phyloP scores from a whole-genome alignment of 2,329 filamentous ascomycete species.

The Arthrocladium fulminans region DNA sequence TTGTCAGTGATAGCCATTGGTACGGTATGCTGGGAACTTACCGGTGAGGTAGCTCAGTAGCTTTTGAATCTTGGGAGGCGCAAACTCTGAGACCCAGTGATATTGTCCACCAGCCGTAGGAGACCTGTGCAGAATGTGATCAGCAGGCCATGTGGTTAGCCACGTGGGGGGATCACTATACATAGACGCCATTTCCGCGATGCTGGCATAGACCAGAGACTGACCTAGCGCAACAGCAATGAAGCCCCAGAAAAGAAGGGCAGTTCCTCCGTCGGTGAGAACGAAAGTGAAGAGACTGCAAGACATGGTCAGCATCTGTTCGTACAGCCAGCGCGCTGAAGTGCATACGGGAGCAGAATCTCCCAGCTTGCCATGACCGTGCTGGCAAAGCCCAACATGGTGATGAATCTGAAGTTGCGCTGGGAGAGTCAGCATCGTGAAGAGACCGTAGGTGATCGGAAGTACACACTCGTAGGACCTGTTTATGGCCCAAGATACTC shows the following conservation, averaged over 20 bases:
- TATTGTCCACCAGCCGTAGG: conserved; percentile 42
- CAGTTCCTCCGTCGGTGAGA: conserved; percentile 42
- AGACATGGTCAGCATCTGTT: background rate
- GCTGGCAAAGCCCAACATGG: conserved; percentile 38
- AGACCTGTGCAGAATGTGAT: conserved; percentile 22
- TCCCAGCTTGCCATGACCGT: conserved; percentile 39
- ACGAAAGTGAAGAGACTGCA: conserved; percentile 13
- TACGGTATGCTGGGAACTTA: conserved; percentile 18
- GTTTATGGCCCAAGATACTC: conserved; percentile 30
- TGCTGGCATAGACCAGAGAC: conserved; percentile 32
- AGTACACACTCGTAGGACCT: conserved; percentile 29
- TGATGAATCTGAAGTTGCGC: conserved; percentile 39
- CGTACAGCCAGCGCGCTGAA: background rate
- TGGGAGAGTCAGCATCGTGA: conserved; percentile 16
- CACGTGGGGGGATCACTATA: conserved; percentile 16
- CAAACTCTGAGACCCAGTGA: no score
- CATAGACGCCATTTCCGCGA: conserved; percentile 46
- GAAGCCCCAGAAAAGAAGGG: conserved; percentile 46
- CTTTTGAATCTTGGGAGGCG: conserved; percentile 41
- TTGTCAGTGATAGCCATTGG: conserved; percentile 13
- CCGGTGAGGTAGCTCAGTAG: conserved; percentile 47
- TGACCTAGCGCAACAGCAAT: conserved; percentile 40
- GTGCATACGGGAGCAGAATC: conserved; percentile 32
- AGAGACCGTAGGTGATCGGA: background rate
- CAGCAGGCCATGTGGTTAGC: background rate